phyloP scores from a whole-genome alignment of 2,329 filamentous ascomycete species.

The Chrysoporthe austroafricana region DNA sequence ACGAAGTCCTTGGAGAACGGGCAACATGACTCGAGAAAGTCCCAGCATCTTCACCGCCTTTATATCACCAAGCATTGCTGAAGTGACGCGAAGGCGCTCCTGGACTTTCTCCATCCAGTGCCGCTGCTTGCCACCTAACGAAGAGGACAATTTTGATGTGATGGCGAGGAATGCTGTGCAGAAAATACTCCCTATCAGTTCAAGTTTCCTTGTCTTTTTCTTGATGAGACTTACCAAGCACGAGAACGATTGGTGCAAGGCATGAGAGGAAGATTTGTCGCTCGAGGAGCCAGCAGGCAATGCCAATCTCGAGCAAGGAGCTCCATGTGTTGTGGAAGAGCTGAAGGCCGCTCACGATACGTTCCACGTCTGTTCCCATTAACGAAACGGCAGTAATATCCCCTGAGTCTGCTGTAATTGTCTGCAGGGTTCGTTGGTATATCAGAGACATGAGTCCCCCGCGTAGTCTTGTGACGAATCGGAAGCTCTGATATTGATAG shows the following conservation, averaged over 20 bases:
- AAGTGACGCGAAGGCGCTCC: background rate
- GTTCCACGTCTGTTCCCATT: background rate
- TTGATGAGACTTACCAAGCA: background rate
- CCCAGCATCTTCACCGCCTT: background rate
- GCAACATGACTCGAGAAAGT: background rate
- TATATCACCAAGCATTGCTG: background rate
- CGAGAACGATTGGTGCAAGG: background rate
- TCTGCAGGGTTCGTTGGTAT: background rate
- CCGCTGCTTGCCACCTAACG: background rate
- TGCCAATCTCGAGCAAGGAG: background rate
- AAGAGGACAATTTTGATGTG: too few relatives aligned
- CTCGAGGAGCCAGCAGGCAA: background rate
- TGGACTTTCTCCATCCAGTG: background rate
- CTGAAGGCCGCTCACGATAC: background rate
- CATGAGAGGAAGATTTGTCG: background rate
- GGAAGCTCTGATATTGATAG: background rate
- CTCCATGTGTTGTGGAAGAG: background rate
- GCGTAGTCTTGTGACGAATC: background rate
- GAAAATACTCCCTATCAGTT: background rate
- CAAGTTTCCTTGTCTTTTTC: too few relatives aligned
- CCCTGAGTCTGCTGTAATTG: background rate
- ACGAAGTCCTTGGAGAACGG: slow-evolving; percentile 37
- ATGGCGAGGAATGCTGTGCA: background rate
- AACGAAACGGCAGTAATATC: background rate
- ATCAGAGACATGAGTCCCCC: background rate